A percentile compares a stretch with the other conserved stretches of the same genome.
These are phyloP conservation scores for Penicillium polonicum DNA, from an alignment of 2,329 filamentous ascomycete species.

Conservation along the genomic window DNA sequence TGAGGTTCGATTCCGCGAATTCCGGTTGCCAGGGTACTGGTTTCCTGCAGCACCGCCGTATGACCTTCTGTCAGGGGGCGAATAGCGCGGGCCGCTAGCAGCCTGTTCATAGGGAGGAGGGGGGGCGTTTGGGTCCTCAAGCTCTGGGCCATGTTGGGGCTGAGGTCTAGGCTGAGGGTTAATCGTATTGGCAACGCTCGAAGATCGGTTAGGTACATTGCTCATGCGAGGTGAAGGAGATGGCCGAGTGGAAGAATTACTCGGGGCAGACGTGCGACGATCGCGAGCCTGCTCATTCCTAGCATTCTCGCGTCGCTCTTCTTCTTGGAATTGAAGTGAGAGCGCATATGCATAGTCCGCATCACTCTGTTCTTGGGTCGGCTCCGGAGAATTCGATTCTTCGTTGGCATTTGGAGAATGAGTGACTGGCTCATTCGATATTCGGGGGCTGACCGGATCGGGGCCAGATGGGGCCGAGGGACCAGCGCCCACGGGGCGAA, in stretches of 20 bases:
- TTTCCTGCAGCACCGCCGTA: constrained; percentile 25
- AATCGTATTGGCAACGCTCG: constrained; percentile 23
- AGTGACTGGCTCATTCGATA: constrained; percentile 26
- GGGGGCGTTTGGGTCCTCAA: constrained; percentile 51
- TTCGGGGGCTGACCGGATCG: constrained; percentile 29
- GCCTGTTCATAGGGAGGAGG: constrained; percentile 68
- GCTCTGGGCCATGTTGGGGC: constrained; percentile 26
- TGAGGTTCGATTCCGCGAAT: constrained; percentile 10
- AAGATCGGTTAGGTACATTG: constrained; percentile 18
- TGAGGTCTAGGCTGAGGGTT: constrained; percentile 12
- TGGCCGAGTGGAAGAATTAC: constrained; percentile 17
- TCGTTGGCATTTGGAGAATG: constrained; percentile 12
- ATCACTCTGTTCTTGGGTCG: constrained; percentile 65
- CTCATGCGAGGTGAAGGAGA: constrained; percentile 13
- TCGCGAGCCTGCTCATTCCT: constrained; percentile 40
- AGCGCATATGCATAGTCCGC: constrained; percentile 80
- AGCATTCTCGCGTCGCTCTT: constrained; percentile 67
- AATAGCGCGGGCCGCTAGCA: constrained; percentile 56
- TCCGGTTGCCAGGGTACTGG: constrained; percentile 23
- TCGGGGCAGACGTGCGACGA: constrained; percentile 22
- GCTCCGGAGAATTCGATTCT: constrained; percentile 18
- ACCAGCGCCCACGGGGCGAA: constrained; percentile 72
- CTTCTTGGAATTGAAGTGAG: constrained; percentile 89
- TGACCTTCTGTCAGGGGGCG: constrained; percentile 48
- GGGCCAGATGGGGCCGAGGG: constrained; percentile 31